These are phyloP conservation scores for Apocynum venetum DNA, from an alignment of 257 asterid genomes.

Conservation along the genomic window DNA sequence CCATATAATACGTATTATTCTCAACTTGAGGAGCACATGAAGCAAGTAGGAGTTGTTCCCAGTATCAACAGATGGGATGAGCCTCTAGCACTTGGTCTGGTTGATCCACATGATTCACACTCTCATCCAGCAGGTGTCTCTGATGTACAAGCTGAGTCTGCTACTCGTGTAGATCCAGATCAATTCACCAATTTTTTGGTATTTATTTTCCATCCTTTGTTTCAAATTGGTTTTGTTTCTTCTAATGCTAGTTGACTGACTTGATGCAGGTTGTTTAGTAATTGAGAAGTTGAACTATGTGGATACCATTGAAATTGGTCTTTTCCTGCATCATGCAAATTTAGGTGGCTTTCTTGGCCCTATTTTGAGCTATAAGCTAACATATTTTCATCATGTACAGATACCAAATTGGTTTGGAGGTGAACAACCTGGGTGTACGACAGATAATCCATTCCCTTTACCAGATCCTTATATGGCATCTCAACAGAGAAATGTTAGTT, in stretches of 20 bases:
- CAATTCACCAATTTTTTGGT: slow-evolving; percentile 76
- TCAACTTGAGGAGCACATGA: slow-evolving; percentile 75
- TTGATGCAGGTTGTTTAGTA: neutral
- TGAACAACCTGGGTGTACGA: slow-evolving; percentile 64
- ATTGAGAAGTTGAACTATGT: neutral
- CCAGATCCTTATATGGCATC: slow-evolving; percentile 81
- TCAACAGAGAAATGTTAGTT: slow-evolving; percentile 75
- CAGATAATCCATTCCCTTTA: slow-evolving; percentile 74
- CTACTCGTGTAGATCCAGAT: slow-evolving; percentile 73
- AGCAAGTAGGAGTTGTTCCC: slow-evolving; percentile 69
- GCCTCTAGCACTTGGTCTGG: slow-evolving; percentile 76
- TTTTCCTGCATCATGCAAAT: neutral
- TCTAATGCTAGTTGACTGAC: neutral
- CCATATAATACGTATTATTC: slow-evolving; percentile 79
- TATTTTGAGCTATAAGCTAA: slow-evolving; percentile 14
- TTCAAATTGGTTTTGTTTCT: neutral
- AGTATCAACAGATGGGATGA: slow-evolving; percentile 79
- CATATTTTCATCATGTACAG: slow-evolving; percentile 32
- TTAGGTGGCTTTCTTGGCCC: neutral
- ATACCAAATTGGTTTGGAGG: slow-evolving; percentile 78
- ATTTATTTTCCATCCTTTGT: slow-evolving; percentile 10
- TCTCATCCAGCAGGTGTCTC: slow-evolving; percentile 94
- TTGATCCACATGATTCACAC: slow-evolving; percentile 90
- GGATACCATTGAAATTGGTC: neutral
- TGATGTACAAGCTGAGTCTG: slow-evolving; percentile 89